These are phyloP conservation scores for Globisporangium mamillatum DNA, from an alignment of 352 stramenopile genomes.

Conservation along the genomic window DNA sequence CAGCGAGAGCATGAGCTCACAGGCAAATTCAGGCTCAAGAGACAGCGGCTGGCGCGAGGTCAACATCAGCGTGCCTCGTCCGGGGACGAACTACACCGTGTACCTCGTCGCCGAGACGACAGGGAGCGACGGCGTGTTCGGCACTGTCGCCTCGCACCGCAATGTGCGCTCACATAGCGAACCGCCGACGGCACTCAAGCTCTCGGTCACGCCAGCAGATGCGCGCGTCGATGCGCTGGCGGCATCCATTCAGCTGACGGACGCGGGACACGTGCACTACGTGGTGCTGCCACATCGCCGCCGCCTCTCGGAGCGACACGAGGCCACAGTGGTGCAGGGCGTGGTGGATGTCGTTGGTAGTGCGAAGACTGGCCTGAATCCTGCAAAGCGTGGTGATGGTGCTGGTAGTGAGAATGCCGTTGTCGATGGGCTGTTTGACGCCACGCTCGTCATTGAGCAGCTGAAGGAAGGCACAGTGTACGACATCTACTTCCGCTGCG, in stretches of 20 bases:
- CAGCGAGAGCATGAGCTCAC: conserved; percentile 20
- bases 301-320: conserved; percentile 18
- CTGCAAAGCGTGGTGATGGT: background rate
- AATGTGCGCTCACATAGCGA: conserved; percentile 50
- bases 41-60: conserved; percentile 54
- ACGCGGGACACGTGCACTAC: conserved; percentile 63
- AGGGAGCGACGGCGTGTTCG: conserved; percentile 66
- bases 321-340: conserved; percentile 15
- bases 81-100: conserved; percentile 66
- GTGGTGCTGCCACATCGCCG: conserved; percentile 39
- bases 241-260: conserved; percentile 43
- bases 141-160: conserved; percentile 58
- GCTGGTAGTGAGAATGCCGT: background rate
- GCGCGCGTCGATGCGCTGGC: conserved; percentile 67
- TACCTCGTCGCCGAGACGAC: conserved; percentile 71
- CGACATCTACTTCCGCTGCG: conserved; percentile 67
- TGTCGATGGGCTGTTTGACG: background rate
- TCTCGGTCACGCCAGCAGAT: conserved; percentile 46
- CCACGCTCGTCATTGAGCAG: conserved; percentile 41
- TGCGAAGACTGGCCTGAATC: background rate
- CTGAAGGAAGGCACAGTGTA: conserved; percentile 61
- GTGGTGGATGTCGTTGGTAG: conserved; percentile 14
- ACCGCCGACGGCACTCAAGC: conserved; percentile 32
- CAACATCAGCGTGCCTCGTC: conserved; percentile 46
- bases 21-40: conserved; percentile 10